Percentiles rank a stretch among this genome's conserved stretches.
These are phyloP conservation scores for Cordyceps cicadae DNA, from an alignment of 2,329 filamentous ascomycete genomes.

Conservation along the genomic window DNA sequence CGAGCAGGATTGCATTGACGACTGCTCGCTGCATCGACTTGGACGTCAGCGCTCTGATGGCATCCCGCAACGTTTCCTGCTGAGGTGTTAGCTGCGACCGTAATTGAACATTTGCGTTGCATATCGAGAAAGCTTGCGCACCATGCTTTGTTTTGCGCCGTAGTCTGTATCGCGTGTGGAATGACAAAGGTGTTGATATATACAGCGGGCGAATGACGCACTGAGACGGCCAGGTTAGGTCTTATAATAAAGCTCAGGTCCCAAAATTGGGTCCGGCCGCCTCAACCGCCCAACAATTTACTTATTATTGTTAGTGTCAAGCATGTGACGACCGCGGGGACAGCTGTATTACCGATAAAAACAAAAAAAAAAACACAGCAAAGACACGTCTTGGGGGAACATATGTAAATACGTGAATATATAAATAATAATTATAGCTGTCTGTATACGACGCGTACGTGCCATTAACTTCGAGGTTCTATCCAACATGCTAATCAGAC, in stretches of 20 bases:
- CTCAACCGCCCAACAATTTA: too few relatives aligned
- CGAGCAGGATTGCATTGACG: slow-evolving; percentile 39
- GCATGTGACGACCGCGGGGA: slow-evolving; percentile 2
- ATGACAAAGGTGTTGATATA: background rate
- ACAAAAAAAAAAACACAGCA: too few relatives aligned
- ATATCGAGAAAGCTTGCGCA: background rate
- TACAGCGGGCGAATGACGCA: background rate
- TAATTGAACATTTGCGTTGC: background rate
- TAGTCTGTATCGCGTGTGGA: background rate
- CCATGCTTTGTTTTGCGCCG: slow-evolving; percentile 2
- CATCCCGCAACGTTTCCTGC: slow-evolving; percentile 28
- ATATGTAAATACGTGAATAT: background rate
- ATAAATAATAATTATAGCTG: background rate
- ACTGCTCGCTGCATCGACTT: slow-evolving; percentile 41
- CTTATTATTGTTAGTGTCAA: background rate
- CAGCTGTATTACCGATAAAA: too few relatives aligned
- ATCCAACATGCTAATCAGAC: slow-evolving; percentile 8
- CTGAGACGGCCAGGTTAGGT: too few relatives aligned
- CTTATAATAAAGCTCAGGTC: background rate
- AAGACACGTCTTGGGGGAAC: background rate
- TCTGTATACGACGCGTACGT: background rate
- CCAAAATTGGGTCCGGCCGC: background rate
- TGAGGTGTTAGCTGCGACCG: background rate
- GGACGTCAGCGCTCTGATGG: slow-evolving; percentile 36
- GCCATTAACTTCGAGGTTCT: background rate